Base-by-base conservation (phyloP, 2,329 filamentous ascomycete genomes). In the Sporothrix dimorphospora region DNA sequence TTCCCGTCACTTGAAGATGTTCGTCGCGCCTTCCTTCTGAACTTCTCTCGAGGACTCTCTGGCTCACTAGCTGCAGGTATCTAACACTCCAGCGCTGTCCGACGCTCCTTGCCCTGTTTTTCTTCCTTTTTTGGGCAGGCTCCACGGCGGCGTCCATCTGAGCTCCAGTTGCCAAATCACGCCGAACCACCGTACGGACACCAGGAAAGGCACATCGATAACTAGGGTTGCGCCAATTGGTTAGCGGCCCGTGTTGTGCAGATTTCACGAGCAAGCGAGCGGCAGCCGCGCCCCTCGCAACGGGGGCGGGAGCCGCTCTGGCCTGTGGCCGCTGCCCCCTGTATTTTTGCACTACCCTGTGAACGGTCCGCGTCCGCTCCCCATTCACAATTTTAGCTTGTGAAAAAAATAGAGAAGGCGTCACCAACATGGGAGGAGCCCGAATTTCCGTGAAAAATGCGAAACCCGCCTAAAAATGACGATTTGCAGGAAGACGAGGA, bases 211-310 rank as follows among this genome's bases (percentile, higher is more conserved):
- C 57, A 65, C 63, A 24, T 47, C 34, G 57, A 72, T 67, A 65
- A 67, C 67, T 49, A 49, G 67, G 57, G 59, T 40, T 72, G 59
- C 71, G 59, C 71, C 59, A 70, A 72, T 70, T 70, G 67, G 59
- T 47, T 70, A 47, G 67, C 47, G 66, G 11, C 11, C 24, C 38
- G 47, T 70, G 34, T 53, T 53, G 38, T 61, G 63, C 30, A 51
- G 55, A 69, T 51, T 69, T 72, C 70, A 69, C 65, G 12, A 63
- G 68, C 40, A 51, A 70, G 27, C 16, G 38, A 67, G 12, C 40
- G 45, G n/a, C 69, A 49, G 24, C 55, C 57, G 45, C 27, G 16
- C 19, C 47, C 47, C 19, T 53, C 42, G 42, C 42, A 21, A 49
- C 65, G 45, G 63, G 40, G 40, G n/a, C 38, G 45, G 51, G 34